Base-by-base conservation (phyloP, 169 alveolate genomes). In the Eimeria tenella region DNA sequence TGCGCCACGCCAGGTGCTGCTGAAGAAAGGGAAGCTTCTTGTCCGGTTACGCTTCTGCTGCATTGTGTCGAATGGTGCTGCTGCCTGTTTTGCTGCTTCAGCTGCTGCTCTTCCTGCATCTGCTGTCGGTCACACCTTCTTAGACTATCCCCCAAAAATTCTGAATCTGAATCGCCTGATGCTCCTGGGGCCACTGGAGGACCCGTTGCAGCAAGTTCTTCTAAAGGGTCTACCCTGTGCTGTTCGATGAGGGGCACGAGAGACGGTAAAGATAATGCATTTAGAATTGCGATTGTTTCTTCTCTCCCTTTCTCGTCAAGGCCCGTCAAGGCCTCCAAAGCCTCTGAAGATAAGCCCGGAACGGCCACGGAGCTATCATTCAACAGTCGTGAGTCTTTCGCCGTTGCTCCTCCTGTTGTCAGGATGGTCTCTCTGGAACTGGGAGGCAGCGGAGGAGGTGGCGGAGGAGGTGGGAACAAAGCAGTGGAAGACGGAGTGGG, bases 311-410 rank as follows among this genome's bases (percentile, higher is more conserved):
- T 49, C 62, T 52, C 68, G 81, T 60, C 62, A 55, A 84, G 91
- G 10, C 79, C 3, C 9, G 17, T 84, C 53, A 84, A 25, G 21
- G 91, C 91, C 81, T 6, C 91, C 60, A 84, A 53, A 42, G 81
- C 50, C 91, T 84, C 91, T 10, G 91, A 19, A 15, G 91, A 84
- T 7, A 84, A 60, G 19, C 81, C 63, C 9, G 91, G 42, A 10
- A 42, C 91, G 17, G 75, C 79, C 6, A 31, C 49, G 21, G 75
- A 31, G 11, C 77, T 49, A 4, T 60, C 11, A 49, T 19, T 9
- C 63, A 60, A 42, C 52, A 13, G 75, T 50, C 91, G 74, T 2
- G 89, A 53, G 73, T 81, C 74, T 0, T n/a, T 17, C 60, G 73
- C 74, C 13, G 50, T 60, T 75, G 86, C 56, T 50, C 63, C 56